Evolutionary conservation across 495 filamentous ascomycete genomes (phyloP).

Genomic region (Penicillium paxilli): DNA sequence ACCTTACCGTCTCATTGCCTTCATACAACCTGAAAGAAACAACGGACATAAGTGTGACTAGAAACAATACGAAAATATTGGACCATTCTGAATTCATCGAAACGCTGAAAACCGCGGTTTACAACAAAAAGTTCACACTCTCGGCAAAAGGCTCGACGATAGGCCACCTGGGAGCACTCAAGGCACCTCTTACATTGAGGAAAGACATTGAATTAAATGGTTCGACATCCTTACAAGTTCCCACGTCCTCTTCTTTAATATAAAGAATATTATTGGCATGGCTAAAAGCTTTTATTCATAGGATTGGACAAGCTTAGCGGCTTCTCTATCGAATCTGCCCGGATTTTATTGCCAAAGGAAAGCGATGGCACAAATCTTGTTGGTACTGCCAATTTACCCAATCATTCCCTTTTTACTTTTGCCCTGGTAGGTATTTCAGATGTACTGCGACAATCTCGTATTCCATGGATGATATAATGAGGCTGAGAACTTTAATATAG

Average conservation of each 20-base stretch:
- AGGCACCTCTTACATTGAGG: slow-evolving; percentile 33
- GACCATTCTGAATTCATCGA: slow-evolving; percentile 38
- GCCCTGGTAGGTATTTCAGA: slow-evolving; percentile 37
- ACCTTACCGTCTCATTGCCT: slow-evolving; percentile 34
- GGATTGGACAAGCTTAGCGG: slow-evolving; percentile 43
- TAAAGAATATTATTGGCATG: too few relatives aligned
- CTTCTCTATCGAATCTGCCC: slow-evolving; percentile 42
- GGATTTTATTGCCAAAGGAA: slow-evolving; percentile 36
- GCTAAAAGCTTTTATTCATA: too few relatives aligned
- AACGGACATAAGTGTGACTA: slow-evolving; percentile 32
- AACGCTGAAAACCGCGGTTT: slow-evolving; percentile 38
- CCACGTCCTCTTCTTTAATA: too few relatives aligned
- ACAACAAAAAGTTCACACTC: slow-evolving; percentile 31
- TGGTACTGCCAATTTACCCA: slow-evolving; percentile 40
- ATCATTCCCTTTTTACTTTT: slow-evolving; percentile 46
- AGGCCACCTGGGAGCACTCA: slow-evolving; percentile 36
- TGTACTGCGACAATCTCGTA: too few relatives aligned
- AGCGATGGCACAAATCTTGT: slow-evolving; percentile 35
- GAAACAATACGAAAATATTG: slow-evolving; percentile 35
- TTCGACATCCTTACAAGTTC: too few relatives aligned
- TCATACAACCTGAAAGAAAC: slow-evolving; percentile 33
- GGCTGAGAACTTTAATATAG: too few relatives aligned
- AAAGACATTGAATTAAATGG: slow-evolving; percentile 38
- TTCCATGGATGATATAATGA: too few relatives aligned
- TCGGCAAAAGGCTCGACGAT: slow-evolving; percentile 34